Evolutionary conservation across 345 rosid species (phyloP).

Genomic region (Eucalyptus pauciflora): DNA sequence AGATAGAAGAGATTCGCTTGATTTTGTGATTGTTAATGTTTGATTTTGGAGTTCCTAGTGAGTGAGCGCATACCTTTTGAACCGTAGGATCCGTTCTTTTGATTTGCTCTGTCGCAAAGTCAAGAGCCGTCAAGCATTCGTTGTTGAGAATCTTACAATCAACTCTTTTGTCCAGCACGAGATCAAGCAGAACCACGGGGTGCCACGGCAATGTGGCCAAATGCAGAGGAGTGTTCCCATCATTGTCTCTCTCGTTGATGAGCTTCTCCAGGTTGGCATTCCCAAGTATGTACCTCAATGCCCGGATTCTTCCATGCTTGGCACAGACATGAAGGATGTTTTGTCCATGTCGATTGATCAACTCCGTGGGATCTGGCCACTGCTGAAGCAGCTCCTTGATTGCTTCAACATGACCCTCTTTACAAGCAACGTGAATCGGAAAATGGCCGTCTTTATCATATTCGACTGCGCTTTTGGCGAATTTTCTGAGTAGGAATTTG

Average conservation of each 20-base stretch:
- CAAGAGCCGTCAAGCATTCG: background rate
- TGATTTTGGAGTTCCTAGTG: background rate
- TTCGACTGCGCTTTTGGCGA: background rate
- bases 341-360: background rate
- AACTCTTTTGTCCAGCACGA: background rate
- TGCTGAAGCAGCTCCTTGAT: background rate
- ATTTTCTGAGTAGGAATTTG: background rate
- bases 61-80: background rate
- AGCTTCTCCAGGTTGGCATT: background rate
- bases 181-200: background rate
- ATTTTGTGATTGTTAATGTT: background rate
- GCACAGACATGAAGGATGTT: background rate
- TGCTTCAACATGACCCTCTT: background rate
- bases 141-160: background rate
- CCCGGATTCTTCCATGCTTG: background rate
- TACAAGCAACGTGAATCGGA: background rate
- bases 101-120: background rate
- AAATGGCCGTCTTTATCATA: background rate
- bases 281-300: background rate
- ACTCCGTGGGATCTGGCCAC: background rate
- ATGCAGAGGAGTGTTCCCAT: background rate
- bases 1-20: background rate
- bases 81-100: background rate
- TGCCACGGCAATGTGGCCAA: background rate
- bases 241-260: background rate